Base-by-base conservation (phyloP, 2,329 filamentous ascomycete genomes). In the Leptographium radiaticola region DNA sequence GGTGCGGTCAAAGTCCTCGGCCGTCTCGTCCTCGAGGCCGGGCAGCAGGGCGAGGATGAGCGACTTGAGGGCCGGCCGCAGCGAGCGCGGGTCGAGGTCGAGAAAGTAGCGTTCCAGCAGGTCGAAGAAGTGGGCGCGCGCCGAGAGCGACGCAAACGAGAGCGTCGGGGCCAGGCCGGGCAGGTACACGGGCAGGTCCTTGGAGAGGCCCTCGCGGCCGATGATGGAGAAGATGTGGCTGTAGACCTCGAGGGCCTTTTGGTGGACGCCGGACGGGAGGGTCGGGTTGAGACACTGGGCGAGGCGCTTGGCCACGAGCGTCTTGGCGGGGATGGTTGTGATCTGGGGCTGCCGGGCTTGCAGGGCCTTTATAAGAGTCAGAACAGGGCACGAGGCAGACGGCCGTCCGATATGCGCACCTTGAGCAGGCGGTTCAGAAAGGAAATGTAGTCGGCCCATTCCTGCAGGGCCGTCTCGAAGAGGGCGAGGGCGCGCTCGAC, bases 401-500 rank as follows among this genome's bases (percentile, higher is more conserved):
- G n/a, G 13, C n/a, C 4, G 25, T 5, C 10, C 12, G 20, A 15
- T 13, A 39, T 18, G 31, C 49, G 16, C 16, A 90, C 88, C 81
- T 96, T 97, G 58, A 95, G 75, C 49, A 98, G 75, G 58, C 89
- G 83, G 65, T 87, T 94, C 54, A 98, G 73, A 67, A 97, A 98
- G 18, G 91, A 95, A 64, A 98, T 98, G 66, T 98, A 98, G 71
- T 98, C 93, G 49, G 94, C 93, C 93, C 93, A 98, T 81, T 98
- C 93, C 70, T 97, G 89, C 61, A 96, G 76, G 34, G 89, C 83
- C 16, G 88, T 90, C 66, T 98, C 93, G 72, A 96, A 98, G 38
- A 95, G 76, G 47, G 86, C 80, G 58, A 98, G 77, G 38, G 89
- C 87, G 67, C 89, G 82, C 64, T 97, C 91, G 60, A 98, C 84